Percentiles rank a stretch among this genome's conserved stretches.
Evolutionary conservation across 495 filamentous ascomycete genomes (phyloP).

Genomic region (Aspergillus incahuasiensis): DNA sequence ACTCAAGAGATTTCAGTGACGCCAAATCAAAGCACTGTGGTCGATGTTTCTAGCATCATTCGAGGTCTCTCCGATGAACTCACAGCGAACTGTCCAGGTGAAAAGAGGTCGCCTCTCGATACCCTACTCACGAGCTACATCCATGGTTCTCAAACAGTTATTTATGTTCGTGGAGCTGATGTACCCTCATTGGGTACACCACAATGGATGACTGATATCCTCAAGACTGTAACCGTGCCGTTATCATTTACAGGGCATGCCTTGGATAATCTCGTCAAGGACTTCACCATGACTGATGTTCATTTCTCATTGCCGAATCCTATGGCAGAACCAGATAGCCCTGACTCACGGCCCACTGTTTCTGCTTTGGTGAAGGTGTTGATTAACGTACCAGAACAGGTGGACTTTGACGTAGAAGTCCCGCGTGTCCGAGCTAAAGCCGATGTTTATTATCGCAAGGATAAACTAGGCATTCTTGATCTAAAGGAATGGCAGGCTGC

Average conservation of each 20-base stretch:
- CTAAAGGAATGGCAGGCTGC: constrained; percentile 78
- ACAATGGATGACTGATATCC: constrained; percentile 72
- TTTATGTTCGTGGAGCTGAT: constrained; percentile 76
- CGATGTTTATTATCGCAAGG: constrained; percentile 68
- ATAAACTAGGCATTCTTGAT: constrained; percentile 72
- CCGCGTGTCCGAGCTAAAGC: constrained; percentile 67
- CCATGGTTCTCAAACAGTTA: constrained; percentile 65
- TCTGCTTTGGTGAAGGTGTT: constrained; percentile 77
- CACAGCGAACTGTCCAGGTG: constrained; percentile 65
- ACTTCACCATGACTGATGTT: constrained; percentile 78
- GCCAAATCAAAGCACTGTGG: constrained; percentile 58
- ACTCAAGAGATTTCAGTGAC: constrained; percentile 60
- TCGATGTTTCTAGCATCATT: constrained; percentile 66
- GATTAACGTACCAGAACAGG: constrained; percentile 71
- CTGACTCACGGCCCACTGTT: constrained; percentile 67
- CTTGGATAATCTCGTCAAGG: constrained; percentile 75
- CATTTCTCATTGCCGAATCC: constrained; percentile 78
- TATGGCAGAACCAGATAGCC: constrained; percentile 68
- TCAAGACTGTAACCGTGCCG: constrained; percentile 78
- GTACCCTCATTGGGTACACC: constrained; percentile 62
- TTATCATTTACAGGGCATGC: constrained; percentile 75
- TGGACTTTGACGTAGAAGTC: constrained; percentile 79
- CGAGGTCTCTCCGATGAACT: constrained; percentile 65
- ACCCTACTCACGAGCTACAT: constrained; percentile 77
- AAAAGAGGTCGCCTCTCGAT: constrained; percentile 77